A percentile compares a stretch with the other conserved stretches of the same genome.
phyloP scores from a whole-genome alignment of 305 asterid genomes.

The Solanum aculeatissimum region DNA sequence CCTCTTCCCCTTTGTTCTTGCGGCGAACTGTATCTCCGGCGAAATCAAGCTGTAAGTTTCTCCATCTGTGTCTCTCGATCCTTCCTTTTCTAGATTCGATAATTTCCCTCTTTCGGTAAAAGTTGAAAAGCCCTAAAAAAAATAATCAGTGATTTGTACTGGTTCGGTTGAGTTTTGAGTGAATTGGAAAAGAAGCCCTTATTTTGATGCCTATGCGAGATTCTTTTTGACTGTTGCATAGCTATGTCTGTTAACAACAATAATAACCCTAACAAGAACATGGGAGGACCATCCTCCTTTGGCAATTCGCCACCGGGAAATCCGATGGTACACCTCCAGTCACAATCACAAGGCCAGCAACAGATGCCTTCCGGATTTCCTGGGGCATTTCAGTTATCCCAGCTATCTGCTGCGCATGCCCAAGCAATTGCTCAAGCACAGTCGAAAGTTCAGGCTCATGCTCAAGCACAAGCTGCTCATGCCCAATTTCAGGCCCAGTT shows the following conservation, averaged over 20 bases:
- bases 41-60: not conserved
- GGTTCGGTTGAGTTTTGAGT: not conserved
- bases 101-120: not conserved
- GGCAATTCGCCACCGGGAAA: conserved; percentile 62
- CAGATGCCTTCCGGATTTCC: conserved; percentile 66
- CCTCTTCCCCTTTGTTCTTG: not conserved
- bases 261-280: conserved; percentile 50
- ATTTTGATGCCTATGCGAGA: not conserved
- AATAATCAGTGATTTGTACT: not conserved
- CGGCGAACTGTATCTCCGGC: not conserved
- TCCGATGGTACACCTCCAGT: conserved; percentile 22
- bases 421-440: conserved; percentile 86
- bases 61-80: not conserved
- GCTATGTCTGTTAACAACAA: conserved; percentile 19
- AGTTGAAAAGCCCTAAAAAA: not conserved
- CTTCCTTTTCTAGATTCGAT: not conserved
- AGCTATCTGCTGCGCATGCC: conserved; percentile 69
- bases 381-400: conserved; percentile 56
- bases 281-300: conserved; percentile 78
- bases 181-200: not conserved
- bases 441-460: conserved; percentile 50
- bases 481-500: conserved; percentile 69
- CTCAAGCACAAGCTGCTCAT: conserved; percentile 39
- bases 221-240: not conserved
- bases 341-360: conserved; percentile 38